phyloP scores from a whole-genome alignment of 208 protist genomes.

The Acanthamoeba triangularis region DNA sequence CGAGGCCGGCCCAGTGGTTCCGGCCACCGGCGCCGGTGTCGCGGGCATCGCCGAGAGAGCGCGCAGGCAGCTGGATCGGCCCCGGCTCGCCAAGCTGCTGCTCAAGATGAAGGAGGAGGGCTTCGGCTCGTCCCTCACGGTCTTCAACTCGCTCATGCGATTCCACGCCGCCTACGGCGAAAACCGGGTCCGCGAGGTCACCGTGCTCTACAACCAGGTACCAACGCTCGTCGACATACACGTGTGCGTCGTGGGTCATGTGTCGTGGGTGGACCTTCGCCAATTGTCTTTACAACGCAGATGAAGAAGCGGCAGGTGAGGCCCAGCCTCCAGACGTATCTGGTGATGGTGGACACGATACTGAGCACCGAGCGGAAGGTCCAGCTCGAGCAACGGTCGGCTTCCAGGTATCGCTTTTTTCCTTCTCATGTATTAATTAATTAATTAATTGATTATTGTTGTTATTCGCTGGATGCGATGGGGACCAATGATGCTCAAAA shows the following conservation, averaged over 20 bases:
- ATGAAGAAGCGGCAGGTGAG: neutral
- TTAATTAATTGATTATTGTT: too few relatives aligned
- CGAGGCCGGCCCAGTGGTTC: neutral
- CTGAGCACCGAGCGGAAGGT: neutral
- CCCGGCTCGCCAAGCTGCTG: neutral
- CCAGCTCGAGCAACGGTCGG: neutral
- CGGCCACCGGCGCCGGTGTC: too few relatives aligned
- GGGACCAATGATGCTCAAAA: too few relatives aligned
- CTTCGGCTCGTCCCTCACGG: neutral
- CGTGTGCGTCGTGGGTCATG: too few relatives aligned
- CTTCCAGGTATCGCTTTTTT: too few relatives aligned
- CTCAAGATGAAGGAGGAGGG: neutral
- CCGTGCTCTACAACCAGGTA: neutral
- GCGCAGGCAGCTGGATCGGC: neutral
- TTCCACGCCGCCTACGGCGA: neutral
- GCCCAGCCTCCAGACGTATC: conserved; percentile 4
- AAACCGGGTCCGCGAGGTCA: neutral
- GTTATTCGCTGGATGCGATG: too few relatives aligned
- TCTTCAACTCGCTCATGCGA: conserved; percentile 3
- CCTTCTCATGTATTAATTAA: too few relatives aligned
- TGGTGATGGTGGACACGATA: conserved; percentile 1
- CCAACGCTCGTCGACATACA: too few relatives aligned
- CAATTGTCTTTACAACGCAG: neutral
- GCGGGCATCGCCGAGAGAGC: neutral
- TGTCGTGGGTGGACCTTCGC: too few relatives aligned